Conservation (phyloP, 78 protist species). For the Dictyostelium capitatum region DNA sequence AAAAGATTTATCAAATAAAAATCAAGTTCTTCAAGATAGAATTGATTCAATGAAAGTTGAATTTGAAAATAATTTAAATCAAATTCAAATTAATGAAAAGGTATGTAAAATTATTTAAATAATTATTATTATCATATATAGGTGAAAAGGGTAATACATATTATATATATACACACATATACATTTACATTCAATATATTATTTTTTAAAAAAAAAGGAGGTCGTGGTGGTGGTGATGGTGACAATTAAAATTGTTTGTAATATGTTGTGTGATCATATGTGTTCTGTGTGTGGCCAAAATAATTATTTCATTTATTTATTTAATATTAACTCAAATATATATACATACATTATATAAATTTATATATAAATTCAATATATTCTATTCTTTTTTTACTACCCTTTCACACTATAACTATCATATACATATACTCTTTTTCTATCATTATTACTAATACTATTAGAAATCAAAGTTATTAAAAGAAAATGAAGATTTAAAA, state of each 20-base stretch:
- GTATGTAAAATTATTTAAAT: constrained; percentile 14
- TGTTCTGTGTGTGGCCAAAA: too few relatives aligned
- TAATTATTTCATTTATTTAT: too few relatives aligned
- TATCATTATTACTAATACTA: neutral
- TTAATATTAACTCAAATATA: too few relatives aligned
- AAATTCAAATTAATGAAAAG: constrained; percentile 43
- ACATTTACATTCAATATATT: neutral
- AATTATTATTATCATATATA: neutral
- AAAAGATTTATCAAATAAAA: constrained; percentile 17
- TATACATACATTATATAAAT: too few relatives aligned
- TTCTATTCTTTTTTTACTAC: too few relatives aligned
- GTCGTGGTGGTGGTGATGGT: neutral
- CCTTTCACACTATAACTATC: too few relatives aligned
- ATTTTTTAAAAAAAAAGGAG: neutral
- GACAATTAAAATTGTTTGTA: too few relatives aligned
- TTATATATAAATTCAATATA: too few relatives aligned
- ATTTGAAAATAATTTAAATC: constrained; percentile 47
- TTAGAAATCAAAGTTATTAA: constrained; percentile 33
- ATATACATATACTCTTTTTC: neutral
- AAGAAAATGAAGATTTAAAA: constrained; percentile 60
- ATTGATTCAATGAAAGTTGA: constrained; percentile 35
- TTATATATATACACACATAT: neutral
- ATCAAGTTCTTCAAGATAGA: neutral
- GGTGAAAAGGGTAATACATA: neutral
- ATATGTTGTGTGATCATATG: too few relatives aligned